Percentiles rank a stretch among this genome's conserved stretches.
Evolutionary conservation across 129 eudicot genomes (phyloP).

Genomic region (Lactuca sativa): DNA sequence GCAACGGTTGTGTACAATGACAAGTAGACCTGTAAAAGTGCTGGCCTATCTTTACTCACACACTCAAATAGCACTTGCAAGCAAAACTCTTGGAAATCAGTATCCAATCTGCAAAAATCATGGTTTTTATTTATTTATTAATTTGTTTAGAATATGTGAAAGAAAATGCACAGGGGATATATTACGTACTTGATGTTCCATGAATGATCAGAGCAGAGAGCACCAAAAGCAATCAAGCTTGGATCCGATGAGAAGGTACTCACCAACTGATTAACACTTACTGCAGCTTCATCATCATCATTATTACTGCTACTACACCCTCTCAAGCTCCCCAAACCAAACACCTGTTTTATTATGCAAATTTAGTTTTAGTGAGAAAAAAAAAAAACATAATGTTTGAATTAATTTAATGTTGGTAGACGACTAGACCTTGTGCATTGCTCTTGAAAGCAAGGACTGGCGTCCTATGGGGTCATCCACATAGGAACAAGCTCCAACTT

Average conservation of each 20-base stretch:
- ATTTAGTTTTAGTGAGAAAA: conserved; percentile 4
- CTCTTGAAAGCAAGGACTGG: conserved; percentile 88
- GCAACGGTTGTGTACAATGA: conserved; percentile 74
- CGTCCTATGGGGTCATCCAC: conserved; percentile 94
- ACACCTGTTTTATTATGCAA: conserved; percentile 47
- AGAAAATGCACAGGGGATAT: background rate
- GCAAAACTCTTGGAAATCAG: conserved; percentile 89
- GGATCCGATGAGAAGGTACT: conserved; percentile 97
- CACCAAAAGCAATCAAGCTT: conserved; percentile 93
- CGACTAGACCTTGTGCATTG: conserved; percentile 84
- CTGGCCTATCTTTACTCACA: conserved; percentile 96
- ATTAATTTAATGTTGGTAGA: conserved; percentile 4
- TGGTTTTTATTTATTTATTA: background rate
- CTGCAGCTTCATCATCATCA: conserved; percentile 47
- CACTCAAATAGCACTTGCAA: conserved; percentile 95
- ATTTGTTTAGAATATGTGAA: too few relatives aligned
- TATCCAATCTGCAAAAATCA: conserved; percentile 58
- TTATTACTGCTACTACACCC: conserved; percentile 29
- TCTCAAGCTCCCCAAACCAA: conserved; percentile 69
- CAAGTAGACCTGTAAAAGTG: conserved; percentile 92
- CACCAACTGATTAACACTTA: conserved; percentile 78
- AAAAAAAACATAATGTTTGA: background rate
- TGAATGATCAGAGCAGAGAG: conserved; percentile 78
- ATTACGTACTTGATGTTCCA: conserved; percentile 68
- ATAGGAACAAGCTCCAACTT: conserved; percentile 95